Evolutionary conservation across 345 rosid genomes (phyloP), one percentile per base, ranked within the genome.

Genomic region (Populus davidiana): DNA sequence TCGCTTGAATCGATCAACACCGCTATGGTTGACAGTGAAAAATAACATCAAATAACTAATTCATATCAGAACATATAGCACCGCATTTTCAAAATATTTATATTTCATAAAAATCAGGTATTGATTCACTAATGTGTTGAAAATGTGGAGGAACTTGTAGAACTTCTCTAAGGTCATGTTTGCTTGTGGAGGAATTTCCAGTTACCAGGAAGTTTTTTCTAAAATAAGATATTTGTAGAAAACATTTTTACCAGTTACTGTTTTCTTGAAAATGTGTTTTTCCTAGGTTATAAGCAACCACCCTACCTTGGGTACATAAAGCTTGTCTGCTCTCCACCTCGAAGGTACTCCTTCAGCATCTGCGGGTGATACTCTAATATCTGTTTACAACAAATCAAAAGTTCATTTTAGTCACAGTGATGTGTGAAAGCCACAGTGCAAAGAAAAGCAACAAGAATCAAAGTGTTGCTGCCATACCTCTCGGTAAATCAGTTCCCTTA

Each of bases 291-390:
- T 56, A 52, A 29, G 52, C 14, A 20, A 35, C 36, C 13, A 18
- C 17, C 56, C 27, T 67, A 83, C 99, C 99, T 96, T 67, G 98
- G 99, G 82, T 91, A 96, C 99, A 96, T 87, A 86, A 96, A 96
- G 88, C 98, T 93, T 64, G 94, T 92, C 78, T 96, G 97, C 12
- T 92, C 97, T 75, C 99, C 98, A 69, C 99, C 99, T 43, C 85
- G 89, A 80, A 92, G 91, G 89, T 96, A 89, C 81, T 93, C 99
- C 81, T 91, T 91, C 73, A 95, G 88, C 99, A 95, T 93, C 80
- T 91, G 96, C 41, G 99, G 99, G 88, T 95, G 99, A 83, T 95
- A 95, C 81, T 95, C 99, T 77, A 95, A 79, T 81, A 93, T 94
- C 98, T 94, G 90, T 79, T 72, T 63, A 72, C 65, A 82, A 64